A percentile compares a stretch with the other conserved stretches of the same genome.
Conservation (phyloP, 208 protist genomes). For the Entamoeba dispar region DNA sequence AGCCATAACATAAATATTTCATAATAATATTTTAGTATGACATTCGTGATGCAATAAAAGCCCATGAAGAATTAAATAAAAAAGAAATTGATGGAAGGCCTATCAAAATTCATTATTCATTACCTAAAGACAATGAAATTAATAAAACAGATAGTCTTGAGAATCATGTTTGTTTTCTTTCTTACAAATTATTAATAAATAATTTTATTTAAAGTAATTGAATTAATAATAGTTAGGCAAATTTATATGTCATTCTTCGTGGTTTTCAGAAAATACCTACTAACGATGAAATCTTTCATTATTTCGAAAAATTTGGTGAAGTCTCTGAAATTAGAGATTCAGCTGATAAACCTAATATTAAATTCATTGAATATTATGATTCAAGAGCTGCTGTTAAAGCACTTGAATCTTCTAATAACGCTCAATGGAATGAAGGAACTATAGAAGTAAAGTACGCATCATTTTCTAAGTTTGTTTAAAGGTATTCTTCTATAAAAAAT, state of each 20-base stretch:
- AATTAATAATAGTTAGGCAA: not conserved
- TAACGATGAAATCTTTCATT: not conserved
- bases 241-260: not conserved
- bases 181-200: too few species aligned
- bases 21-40: not conserved
- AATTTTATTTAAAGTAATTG: too few species aligned
- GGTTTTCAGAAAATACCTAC: not conserved
- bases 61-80: not conserved
- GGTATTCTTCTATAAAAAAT: too few species aligned
- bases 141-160: not conserved
- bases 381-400: not conserved
- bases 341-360: not conserved
- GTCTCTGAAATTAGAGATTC: not conserved
- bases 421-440: not conserved
- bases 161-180: not conserved
- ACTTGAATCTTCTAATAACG: not conserved
- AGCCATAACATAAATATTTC: not conserved
- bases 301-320: not conserved
- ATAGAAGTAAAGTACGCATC: not conserved
- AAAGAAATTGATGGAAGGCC: not conserved
- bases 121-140: not conserved
- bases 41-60: not conserved
- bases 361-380: not conserved
- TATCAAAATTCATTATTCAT: not conserved
- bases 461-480: not conserved